Base-by-base conservation (phyloP, 1,284 basidiomycete species). In the Tetrapyrgos nigripes region DNA sequence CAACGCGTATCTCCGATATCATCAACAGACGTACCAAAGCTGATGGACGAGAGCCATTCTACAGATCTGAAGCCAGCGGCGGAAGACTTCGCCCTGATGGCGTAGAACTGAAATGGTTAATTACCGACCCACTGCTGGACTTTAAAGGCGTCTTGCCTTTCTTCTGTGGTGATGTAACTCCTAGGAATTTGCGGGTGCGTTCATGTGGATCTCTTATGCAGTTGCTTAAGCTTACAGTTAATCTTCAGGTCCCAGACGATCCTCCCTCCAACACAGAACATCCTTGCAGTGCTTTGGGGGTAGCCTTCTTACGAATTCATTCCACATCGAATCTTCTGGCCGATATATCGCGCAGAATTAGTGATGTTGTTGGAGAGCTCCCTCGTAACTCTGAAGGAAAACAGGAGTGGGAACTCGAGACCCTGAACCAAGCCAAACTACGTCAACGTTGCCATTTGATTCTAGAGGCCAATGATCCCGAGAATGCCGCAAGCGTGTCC, bases 111-210 rank as follows among this genome's bases (percentile, higher is more conserved):
- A 70, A 82, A 62, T 91, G 88, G 88, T 67, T 83, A 43, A 80
- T 89, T 37, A 82, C 77, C 61, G 59, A 14, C 40, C 40, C 17
- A 14, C 61, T 2, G 62, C 63, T 8, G 60, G 61, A 5, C 70
- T 74, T 0, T n/a, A 19, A 24, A 29, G 77, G 82, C 2, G 62
- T 67, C 2, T 66, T 86, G 13, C 88, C 89, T 17, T 91, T 91
- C 67, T 91, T 87, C 68, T 91, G 89, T 65, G 86, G 86, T 23
- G 88, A 91, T 68, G 70, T 89, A 2, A 90, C 88, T 4, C 81
- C 85, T 3, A 73, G 88, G 49, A 63, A 70, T 3, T 77, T 80
- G 71, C 74, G 89, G 70, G 89, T 88, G 61, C 74, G 33, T 40
- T 40, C 9, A 23, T 5, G 13, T 31, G 35, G 47, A 13, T 10